Evolutionary conservation across 192 early-diverging fungal genomes (phyloP).

Genomic region (Coemansia sp.): DNA sequence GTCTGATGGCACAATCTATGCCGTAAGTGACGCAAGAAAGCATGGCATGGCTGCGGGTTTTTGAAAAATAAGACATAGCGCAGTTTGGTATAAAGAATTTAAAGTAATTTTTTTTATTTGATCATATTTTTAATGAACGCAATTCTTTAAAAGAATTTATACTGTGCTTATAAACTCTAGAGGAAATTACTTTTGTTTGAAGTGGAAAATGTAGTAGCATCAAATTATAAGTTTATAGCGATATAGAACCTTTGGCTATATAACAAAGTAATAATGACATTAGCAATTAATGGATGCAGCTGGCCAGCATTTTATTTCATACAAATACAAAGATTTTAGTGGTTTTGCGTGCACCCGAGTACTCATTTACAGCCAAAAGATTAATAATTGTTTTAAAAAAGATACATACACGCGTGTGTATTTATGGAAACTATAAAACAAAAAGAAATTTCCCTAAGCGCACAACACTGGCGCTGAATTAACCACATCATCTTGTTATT

Average conservation of each 20-base stretch:
- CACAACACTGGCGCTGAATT: background rate
- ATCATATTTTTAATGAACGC: background rate
- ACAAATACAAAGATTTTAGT: no score
- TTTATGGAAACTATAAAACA: slow-evolving; percentile 1
- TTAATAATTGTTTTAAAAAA: no score
- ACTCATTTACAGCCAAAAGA: no score
- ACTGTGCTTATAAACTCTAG: no score
- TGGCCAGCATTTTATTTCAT: no score
- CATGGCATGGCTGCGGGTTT: slow-evolving; percentile 65
- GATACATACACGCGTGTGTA: background rate
- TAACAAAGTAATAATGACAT: background rate
- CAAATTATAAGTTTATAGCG: background rate
- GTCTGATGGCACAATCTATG: slow-evolving; percentile 51
- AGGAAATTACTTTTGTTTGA: no score
- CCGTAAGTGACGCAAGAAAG: slow-evolving; percentile 67
- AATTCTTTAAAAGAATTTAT: no score
- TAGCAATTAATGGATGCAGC: background rate
- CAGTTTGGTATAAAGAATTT: no score
- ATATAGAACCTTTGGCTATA: no score
- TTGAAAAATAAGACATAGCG: slow-evolving; percentile 29
- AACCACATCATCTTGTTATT: background rate
- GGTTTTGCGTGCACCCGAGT: no score
- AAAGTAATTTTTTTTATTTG: slow-evolving; percentile 7
- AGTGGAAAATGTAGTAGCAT: background rate
- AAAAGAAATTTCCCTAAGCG: background rate